Evolutionary conservation across 345 rosid species (phyloP).

Genomic region (Hibiscus syriacus): DNA sequence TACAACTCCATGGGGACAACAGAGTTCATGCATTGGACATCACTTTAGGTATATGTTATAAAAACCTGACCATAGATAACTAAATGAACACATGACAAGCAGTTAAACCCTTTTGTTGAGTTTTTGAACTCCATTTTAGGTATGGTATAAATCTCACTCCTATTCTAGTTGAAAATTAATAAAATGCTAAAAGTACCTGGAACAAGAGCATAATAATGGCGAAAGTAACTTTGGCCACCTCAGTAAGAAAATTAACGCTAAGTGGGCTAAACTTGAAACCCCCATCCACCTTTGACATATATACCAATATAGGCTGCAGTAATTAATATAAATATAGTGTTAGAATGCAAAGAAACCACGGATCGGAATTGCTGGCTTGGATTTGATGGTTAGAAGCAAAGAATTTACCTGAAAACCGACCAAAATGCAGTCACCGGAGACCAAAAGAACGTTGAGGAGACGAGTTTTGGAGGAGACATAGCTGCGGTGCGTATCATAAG

Average conservation of each 20-base stretch:
- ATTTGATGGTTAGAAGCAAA: not conserved
- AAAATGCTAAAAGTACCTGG: slow-evolving; percentile 47
- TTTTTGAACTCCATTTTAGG: no score
- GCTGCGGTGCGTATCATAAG: slow-evolving; percentile 36
- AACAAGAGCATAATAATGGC: slow-evolving; percentile 74
- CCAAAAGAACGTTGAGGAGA: slow-evolving; percentile 57
- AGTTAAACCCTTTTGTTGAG: no score
- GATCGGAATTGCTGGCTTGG: no score
- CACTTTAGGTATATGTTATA: no score
- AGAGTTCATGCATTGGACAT: no score
- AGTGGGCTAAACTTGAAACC: slow-evolving; percentile 77
- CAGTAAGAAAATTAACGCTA: slow-evolving; percentile 90
- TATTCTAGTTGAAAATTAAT: not conserved
- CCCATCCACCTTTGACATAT: slow-evolving; percentile 91
- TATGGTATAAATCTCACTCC: no score
- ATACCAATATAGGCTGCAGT: slow-evolving; percentile 87
- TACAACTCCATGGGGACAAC: no score
- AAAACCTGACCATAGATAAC: no score
- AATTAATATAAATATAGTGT: not conserved
- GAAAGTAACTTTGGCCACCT: slow-evolving; percentile 63
- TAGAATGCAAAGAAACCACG: no score
- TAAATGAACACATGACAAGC: no score
- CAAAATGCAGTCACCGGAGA: slow-evolving; percentile 77
- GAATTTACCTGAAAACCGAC: slow-evolving; percentile 73
- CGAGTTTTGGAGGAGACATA: slow-evolving; percentile 65